These are phyloP conservation scores for Boletus rufocinnamomeus DNA, from an alignment of 768 basidiomycete genomes.

Conservation along the genomic window DNA sequence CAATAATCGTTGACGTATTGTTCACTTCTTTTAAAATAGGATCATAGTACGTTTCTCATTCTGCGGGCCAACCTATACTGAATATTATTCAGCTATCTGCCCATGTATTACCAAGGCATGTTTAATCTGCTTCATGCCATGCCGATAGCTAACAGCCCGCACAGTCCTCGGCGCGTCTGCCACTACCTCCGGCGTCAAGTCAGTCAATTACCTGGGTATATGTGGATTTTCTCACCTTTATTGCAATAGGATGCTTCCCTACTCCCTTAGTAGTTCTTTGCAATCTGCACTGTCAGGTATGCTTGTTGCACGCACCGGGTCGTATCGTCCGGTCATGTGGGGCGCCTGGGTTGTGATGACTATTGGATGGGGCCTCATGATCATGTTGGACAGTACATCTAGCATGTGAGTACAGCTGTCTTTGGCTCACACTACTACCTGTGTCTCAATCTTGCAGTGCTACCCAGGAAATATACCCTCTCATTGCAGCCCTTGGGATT, in stretches of 20 bases:
- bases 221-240: background rate
- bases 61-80: background rate
- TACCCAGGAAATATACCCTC: conserved; percentile 34
- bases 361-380: conserved; percentile 40
- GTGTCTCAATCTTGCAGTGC: conserved; percentile 22
- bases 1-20: background rate
- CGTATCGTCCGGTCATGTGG: conserved; percentile 38
- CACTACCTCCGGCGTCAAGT: conserved; percentile 36
- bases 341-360: conserved; percentile 31
- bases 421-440: background rate
- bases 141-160: background rate
- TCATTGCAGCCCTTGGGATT: conserved; percentile 36
- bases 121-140: background rate
- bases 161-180: conserved; percentile 40
- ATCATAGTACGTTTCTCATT: conserved; percentile 27
- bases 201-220: background rate
- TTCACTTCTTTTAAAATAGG: conserved; percentile 14
- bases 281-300: conserved; percentile 27
- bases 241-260: conserved; percentile 38
- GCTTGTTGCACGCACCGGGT: conserved; percentile 27
- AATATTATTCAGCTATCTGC: conserved; percentile 35
- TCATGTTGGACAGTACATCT: conserved; percentile 36
- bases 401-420: conserved; percentile 24
- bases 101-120: conserved; percentile 42
- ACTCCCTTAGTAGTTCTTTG: conserved; percentile 29